These are phyloP conservation scores for Pseudozyma pruni DNA, from an alignment of 1,284 basidiomycete species.

Conservation along the genomic window DNA sequence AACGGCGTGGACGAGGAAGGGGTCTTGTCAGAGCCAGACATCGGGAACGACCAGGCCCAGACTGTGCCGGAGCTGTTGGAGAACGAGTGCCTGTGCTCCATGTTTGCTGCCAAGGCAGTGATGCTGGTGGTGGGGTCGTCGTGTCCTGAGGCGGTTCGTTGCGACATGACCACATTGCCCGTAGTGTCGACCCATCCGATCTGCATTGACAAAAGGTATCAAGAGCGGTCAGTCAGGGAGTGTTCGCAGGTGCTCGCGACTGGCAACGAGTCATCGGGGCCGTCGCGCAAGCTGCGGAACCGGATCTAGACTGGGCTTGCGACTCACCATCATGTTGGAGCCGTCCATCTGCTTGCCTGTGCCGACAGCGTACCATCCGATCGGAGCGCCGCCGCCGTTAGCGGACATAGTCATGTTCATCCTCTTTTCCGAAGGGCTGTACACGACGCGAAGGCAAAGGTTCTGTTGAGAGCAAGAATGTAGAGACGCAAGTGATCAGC, in stretches of 20 bases:
- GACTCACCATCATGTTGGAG: constrained; percentile 59
- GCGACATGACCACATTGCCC: constrained; percentile 74
- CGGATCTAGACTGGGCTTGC: too few relatives aligned
- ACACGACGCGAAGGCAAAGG: constrained; percentile 47
- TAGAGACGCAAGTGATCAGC: background rate
- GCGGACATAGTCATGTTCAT: constrained; percentile 56
- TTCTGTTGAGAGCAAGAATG: constrained; percentile 12
- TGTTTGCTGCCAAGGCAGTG: constrained; percentile 24
- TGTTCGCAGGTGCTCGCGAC: too few relatives aligned
- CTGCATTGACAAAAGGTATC: constrained; percentile 8
- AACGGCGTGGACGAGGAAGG: constrained; percentile 34
- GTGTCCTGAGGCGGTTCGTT: constrained; percentile 72
- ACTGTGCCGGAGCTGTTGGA: constrained; percentile 46
- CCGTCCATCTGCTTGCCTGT: constrained; percentile 42
- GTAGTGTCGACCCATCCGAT: constrained; percentile 76
- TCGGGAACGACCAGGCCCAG: constrained; percentile 48
- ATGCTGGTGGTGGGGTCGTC: constrained; percentile 71
- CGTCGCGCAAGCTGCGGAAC: too few relatives aligned
- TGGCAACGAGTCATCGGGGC: too few relatives aligned
- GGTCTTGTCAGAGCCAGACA: constrained; percentile 19
- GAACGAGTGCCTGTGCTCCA: constrained; percentile 22
- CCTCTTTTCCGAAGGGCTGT: constrained; percentile 29
- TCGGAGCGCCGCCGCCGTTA: constrained; percentile 33
- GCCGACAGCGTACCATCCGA: constrained; percentile 51
- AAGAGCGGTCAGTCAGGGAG: too few relatives aligned